Base-by-base conservation (phyloP, 441 rosid genomes). In the Eruca vesicaria region DNA sequence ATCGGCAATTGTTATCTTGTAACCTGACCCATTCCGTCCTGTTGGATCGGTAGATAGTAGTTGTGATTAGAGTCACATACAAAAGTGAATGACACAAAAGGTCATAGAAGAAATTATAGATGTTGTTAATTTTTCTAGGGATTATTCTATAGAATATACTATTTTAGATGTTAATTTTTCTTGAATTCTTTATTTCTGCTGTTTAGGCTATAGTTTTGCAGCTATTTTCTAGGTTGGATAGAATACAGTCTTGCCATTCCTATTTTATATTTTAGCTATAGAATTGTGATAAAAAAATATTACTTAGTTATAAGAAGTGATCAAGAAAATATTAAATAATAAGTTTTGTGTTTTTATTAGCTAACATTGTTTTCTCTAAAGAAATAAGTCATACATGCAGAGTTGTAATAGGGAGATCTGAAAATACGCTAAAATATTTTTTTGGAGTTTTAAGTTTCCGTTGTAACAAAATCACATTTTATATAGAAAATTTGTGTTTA, bases 11-110 rank as follows among this genome's bases (percentile, higher is more conserved):
- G 43, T 23, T 11, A 35, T 45, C 20, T 67, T 41, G 16, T 50
- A 53, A 72, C 76, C 70, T 63, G 38, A 57, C 76, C 62, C 56
- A 72, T 38, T 41, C 56, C 43, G 29, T 53, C 7, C 63, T 23
- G 29, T 63, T 72, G 36, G 26, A 26, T 35, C 52, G 33, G 55
- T 50, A 45, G 21, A 50, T 50, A 50, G 55, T 50, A 16, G 55
- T 18, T 50, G 21, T 50, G 1, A 7, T 16, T 8, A 38, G 55
- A 48, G 55, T 48, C 55, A 48, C 55, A 16, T 7, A 16, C 5
- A 48, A 48, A 16, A 48, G 55, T 48, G 55, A 48, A 48, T 48
- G 21, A 21, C 55, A 16, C 55, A 48, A 48, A 48, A 48, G 9
- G 55, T 48, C 55, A 48, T 16, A 48, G 21, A 16, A 48, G 20